A percentile compares a stretch with the other conserved stretches of the same genome.
phyloP scores from a whole-genome alignment of 75 land plant genomes.

The Pseudotsuga menziesii region DNA sequence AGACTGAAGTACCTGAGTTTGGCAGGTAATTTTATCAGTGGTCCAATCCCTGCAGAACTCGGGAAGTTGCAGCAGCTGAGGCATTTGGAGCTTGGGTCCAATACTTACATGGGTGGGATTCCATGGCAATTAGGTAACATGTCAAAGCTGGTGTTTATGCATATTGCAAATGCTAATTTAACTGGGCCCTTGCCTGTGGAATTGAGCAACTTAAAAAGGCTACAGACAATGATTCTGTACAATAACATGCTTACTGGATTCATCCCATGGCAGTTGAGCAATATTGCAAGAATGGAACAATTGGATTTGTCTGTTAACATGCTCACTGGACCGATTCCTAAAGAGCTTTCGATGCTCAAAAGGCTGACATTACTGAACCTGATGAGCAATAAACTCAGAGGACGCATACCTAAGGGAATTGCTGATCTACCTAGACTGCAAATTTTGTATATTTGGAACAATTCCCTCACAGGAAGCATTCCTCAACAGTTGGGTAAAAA shows the following conservation, averaged over 20 bases:
- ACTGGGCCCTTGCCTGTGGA: slow-evolving; percentile 29
- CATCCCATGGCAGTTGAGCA: slow-evolving; percentile 22
- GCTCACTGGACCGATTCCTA: slow-evolving; percentile 25
- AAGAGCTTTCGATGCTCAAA: slow-evolving; percentile 12
- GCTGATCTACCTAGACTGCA: slow-evolving; percentile 32
- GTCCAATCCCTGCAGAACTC: neutral
- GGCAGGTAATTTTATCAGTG: slow-evolving; percentile 27
- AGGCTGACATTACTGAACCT: slow-evolving; percentile 19
- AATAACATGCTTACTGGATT: slow-evolving; percentile 17
- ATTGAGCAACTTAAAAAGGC: slow-evolving; percentile 14
- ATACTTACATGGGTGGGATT: neutral
- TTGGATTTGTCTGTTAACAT: slow-evolving; percentile 21
- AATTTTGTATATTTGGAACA: slow-evolving; percentile 18
- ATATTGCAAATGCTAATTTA: slow-evolving; percentile 16
- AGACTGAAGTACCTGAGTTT: slow-evolving; percentile 15
- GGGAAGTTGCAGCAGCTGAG: neutral
- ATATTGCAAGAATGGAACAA: slow-evolving; percentile 9
- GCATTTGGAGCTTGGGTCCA: neutral
- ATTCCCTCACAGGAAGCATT: slow-evolving; percentile 20
- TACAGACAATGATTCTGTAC: slow-evolving; percentile 19
- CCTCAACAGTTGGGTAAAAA: slow-evolving; percentile 15
- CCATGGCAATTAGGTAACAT: neutral
- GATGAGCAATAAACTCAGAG: slow-evolving; percentile 16
- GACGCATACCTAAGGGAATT: slow-evolving; percentile 12
- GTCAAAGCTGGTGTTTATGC: slow-evolving; percentile 12